Percentiles rank a stretch among this genome's conserved stretches.
Conservation (phyloP, 768 basidiomycete species). For the Amanita subjunquillea region DNA sequence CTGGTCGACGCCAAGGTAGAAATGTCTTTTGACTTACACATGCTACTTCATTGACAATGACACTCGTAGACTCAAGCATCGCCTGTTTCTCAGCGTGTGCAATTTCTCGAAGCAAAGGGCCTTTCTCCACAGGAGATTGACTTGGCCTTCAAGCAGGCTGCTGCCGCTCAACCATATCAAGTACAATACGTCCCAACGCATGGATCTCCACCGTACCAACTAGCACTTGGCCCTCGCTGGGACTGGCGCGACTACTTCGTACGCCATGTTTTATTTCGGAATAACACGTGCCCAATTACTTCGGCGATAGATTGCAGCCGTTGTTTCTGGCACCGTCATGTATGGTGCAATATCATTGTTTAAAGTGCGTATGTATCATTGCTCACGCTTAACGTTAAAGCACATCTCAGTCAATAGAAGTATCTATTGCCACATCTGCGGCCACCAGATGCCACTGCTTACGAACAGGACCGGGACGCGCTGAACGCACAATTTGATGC, state of each 20-base stretch:
- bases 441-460: conserved; percentile 81
- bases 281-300: conserved; percentile 15
- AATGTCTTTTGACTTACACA: background rate
- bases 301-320: conserved; percentile 70
- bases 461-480: conserved; percentile 79
- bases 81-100: conserved; percentile 72
- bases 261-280: conserved; percentile 19
- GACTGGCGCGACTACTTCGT: conserved; percentile 99
- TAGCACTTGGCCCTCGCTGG: conserved; percentile 40
- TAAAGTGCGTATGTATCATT: conserved; percentile 34
- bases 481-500: conserved; percentile 86
- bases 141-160: conserved; percentile 61
- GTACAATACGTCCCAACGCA: background rate
- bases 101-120: conserved; percentile 95
- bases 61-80: conserved; percentile 58
- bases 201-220: conserved; percentile 6
- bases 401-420: conserved; percentile 43
- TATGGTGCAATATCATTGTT: conserved; percentile 78
- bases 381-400: background rate
- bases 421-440: conserved; percentile 84
- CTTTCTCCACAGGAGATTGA: conserved; percentile 79
- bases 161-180: conserved; percentile 21
- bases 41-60: background rate
- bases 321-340: conserved; percentile 77
- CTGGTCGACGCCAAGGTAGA: conserved; percentile 73